Percentiles rank a stretch among this genome's conserved stretches.
Conservation (phyloP, 2,329 filamentous ascomycete species). For the Kalmusia sp. region DNA sequence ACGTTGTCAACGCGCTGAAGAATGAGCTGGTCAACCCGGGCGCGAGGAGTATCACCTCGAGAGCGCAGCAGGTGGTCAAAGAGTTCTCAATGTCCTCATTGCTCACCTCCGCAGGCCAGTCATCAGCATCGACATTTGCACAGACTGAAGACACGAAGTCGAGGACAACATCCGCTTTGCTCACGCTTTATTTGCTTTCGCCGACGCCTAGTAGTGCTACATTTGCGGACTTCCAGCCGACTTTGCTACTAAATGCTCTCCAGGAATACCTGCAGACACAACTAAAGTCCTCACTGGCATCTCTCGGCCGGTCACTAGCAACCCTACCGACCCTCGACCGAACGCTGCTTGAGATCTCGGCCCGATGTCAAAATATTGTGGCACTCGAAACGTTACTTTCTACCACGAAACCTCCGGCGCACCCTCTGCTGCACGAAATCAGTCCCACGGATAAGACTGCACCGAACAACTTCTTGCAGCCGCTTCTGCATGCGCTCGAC, state of each 20-base stretch:
- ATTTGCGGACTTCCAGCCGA: conserved; percentile 64
- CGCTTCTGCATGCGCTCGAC: conserved; percentile 79
- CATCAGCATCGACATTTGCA: conserved; percentile 57
- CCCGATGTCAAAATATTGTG: conserved; percentile 89
- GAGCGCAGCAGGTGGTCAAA: conserved; percentile 78
- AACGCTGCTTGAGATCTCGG: conserved; percentile 80
- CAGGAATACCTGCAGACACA: conserved; percentile 84
- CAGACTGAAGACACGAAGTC: conserved; percentile 77
- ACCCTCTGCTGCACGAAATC: conserved; percentile 66
- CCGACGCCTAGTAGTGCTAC: conserved; percentile 63
- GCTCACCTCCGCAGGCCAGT: conserved; percentile 42
- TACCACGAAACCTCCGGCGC: conserved; percentile 69
- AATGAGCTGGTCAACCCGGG: conserved; percentile 73
- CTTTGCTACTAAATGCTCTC: conserved; percentile 75
- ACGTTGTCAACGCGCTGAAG: conserved; percentile 74
- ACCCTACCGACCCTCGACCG: conserved; percentile 83
- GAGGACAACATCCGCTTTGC: conserved; percentile 74
- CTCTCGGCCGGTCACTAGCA: conserved; percentile 76
- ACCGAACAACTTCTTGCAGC: conserved; percentile 68
- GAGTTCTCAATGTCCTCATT: conserved; percentile 79
- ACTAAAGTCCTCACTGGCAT: conserved; percentile 78
- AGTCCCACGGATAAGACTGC: conserved; percentile 10
- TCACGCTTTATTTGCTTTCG: conserved; percentile 82
- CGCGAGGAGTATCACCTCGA: conserved; percentile 75
- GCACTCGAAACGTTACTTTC: conserved; percentile 81